Evolutionary conservation across 1,284 basidiomycete genomes (phyloP), one percentile per base, ranked within the genome.

Genomic region (Naganishia albida): DNA sequence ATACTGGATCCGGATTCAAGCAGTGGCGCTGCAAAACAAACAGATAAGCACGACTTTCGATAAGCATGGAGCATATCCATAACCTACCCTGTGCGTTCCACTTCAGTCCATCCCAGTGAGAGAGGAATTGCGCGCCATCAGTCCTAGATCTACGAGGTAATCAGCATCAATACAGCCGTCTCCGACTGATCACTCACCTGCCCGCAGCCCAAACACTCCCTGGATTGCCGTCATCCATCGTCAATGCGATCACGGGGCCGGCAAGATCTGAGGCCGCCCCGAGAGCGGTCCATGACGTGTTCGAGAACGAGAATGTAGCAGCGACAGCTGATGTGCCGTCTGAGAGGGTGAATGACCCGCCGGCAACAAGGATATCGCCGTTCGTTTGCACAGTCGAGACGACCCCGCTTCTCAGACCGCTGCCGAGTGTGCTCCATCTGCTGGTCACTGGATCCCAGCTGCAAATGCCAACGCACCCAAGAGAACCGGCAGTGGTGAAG

Each of bases 201-300:
- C 95, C 95, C 49, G 93, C 90, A 50, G 90, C 91, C 73, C 94
- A 98, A 70, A 98, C 85, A 72, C 89, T 94, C 70, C 86, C 88
- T 0, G 80, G 78, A 74, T 96, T 91, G 38, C 85, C 84, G 70
- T 88, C 83, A 77, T 98, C 90, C 60, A 94, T 87, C 63, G 88
- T 88, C 59, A 97, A 77, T 15, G 95, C 92, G 8, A 91, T 89
- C 0, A 93, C 90, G 1, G 93, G 91, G 1, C 95, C 95, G 50
- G 93, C 91, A 16, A 96, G 82, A 13, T 71, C 55, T 48, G 83
- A 79, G 15, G 39, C 38, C 48, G 80, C 77, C 12, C 91, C 93
- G 25, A 98, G 78, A 7, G 85, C 75, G n/a, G 81, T 80, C 91
- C 94, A 96, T 0, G 85, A 86, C 3, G 79, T 74, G 70, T 89